Evolutionary conservation across 768 basidiomycete species (phyloP).

Genomic region (Mycena amicta): DNA sequence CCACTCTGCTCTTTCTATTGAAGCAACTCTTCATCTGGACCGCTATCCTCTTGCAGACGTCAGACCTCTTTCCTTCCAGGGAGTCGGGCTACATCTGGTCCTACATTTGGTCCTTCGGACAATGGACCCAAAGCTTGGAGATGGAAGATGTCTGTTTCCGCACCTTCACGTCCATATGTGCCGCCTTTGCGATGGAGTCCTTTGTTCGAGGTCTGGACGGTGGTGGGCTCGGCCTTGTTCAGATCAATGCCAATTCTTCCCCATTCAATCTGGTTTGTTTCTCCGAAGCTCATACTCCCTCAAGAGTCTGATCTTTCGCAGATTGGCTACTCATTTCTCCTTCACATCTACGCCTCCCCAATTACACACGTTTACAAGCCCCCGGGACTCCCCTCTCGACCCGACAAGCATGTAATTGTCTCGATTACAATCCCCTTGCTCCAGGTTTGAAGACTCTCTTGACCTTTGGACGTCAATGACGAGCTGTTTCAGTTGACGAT

Average conservation of each 20-base stretch:
- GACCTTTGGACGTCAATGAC: constrained; percentile 1
- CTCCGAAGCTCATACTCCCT: constrained; percentile 2
- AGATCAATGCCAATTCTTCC: constrained; percentile 50
- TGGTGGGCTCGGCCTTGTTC: constrained; percentile 41
- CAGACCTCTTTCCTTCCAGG: constrained; percentile 41
- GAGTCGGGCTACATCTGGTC: constrained; percentile 23
- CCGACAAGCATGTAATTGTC: constrained; percentile 73
- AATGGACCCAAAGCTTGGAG: constrained; percentile 42
- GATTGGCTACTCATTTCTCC: constrained; percentile 78
- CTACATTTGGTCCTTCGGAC: constrained; percentile 22
- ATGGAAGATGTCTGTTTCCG: constrained; percentile 73
- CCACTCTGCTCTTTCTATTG: constrained; percentile 63
- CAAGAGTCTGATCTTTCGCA: constrained; percentile 27
- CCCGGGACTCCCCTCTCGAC: constrained; percentile 55
- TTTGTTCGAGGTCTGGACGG: constrained; percentile 73
- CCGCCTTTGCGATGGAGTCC: constrained; percentile 64
- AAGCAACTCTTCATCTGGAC: constrained; percentile 61
- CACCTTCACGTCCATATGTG: constrained; percentile 70
- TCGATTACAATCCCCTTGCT: constrained; percentile 73
- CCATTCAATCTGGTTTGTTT: constrained; percentile 72
- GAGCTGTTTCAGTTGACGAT: constrained; percentile 50
- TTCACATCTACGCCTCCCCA: constrained; percentile 74
- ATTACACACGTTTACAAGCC: constrained; percentile 53
- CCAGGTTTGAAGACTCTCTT: too few species aligned
- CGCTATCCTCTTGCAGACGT: constrained; percentile 60